A percentile compares a stretch with the other conserved stretches of the same genome.
These are phyloP conservation scores for Monascus ruber DNA, from an alignment of 2,329 filamentous ascomycete species.

Conservation along the genomic window DNA sequence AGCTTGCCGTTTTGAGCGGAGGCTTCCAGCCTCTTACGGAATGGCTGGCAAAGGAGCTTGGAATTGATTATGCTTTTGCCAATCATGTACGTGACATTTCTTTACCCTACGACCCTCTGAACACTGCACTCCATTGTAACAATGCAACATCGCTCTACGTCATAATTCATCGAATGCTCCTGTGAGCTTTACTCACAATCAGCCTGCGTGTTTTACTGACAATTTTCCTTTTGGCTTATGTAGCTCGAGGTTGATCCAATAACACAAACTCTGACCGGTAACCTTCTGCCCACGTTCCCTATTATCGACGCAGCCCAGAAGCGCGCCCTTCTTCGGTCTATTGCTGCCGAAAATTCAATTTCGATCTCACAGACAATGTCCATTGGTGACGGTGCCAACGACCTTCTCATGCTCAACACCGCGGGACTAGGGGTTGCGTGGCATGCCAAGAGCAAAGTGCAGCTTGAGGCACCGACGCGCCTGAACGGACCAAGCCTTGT, in stretches of 20 bases:
- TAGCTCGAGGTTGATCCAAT: slow-evolving; percentile 39
- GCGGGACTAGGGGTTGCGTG: slow-evolving; percentile 53
- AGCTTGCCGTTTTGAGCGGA: slow-evolving; percentile 81
- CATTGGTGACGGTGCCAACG: slow-evolving; percentile 55
- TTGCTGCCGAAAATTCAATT: slow-evolving; percentile 45
- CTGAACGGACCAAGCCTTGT: slow-evolving; percentile 47
- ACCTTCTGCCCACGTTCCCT: slow-evolving; percentile 40
- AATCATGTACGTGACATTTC: slow-evolving; percentile 51
- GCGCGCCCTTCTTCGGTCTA: slow-evolving; percentile 41
- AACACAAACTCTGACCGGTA: slow-evolving; percentile 44
- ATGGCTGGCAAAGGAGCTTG: slow-evolving; percentile 71
- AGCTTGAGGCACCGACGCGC: slow-evolving; percentile 48
- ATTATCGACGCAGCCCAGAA: slow-evolving; percentile 53
- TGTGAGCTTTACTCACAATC: too few species aligned
- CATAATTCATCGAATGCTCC: too few species aligned
- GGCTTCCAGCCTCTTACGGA: slow-evolving; percentile 82
- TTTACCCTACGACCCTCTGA: too few species aligned
- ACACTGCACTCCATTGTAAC: too few species aligned
- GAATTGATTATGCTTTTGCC: slow-evolving; percentile 77
- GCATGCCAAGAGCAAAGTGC: slow-evolving; percentile 54
- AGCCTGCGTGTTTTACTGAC: too few species aligned
- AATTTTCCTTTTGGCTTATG: background rate
- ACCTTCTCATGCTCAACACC: slow-evolving; percentile 52
- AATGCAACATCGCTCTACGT: too few species aligned
- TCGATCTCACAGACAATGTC: slow-evolving; percentile 44